Evolutionary conservation across 1,284 basidiomycete genomes (phyloP).

Genomic region (Amylostereum areolatum): DNA sequence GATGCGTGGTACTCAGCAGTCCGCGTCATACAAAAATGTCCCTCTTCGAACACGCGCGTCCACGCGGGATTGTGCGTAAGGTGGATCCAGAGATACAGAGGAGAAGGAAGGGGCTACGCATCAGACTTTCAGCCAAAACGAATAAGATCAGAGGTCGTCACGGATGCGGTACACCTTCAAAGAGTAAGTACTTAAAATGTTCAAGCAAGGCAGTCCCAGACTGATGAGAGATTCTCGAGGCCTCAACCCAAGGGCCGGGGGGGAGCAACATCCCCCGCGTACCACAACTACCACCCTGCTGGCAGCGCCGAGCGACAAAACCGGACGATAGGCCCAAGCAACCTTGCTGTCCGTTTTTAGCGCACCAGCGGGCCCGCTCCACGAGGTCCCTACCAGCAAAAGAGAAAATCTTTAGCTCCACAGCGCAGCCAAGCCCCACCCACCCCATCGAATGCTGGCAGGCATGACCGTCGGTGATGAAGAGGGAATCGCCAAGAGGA

Average conservation of each 20-base stretch:
- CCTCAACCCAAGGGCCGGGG: slow-evolving; percentile 33
- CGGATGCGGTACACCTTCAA: too few species aligned
- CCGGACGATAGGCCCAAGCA: slow-evolving; percentile 27
- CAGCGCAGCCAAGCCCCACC: slow-evolving; percentile 38
- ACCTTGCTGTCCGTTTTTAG: too few species aligned
- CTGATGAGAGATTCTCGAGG: slow-evolving; percentile 25
- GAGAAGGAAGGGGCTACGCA: too few species aligned
- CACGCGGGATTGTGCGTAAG: too few species aligned
- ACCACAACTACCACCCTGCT: slow-evolving; percentile 38
- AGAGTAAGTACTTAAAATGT: too few species aligned
- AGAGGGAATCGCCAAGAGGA: slow-evolving; percentile 71
- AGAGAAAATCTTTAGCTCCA: slow-evolving; percentile 21
- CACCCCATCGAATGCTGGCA: slow-evolving; percentile 44
- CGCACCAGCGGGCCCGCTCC: too few species aligned
- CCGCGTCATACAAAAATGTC: too few species aligned
- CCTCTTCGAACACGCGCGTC: too few species aligned
- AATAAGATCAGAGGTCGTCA: too few species aligned
- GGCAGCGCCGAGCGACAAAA: slow-evolving; percentile 33
- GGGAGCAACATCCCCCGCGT: slow-evolving; percentile 31
- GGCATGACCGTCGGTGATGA: slow-evolving; percentile 67
- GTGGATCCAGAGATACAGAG: too few species aligned
- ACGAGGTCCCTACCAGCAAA: background rate
- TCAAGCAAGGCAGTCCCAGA: slow-evolving; percentile 14
- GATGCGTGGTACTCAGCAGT: too few species aligned
- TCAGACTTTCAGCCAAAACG: too few species aligned